phyloP scores from a whole-genome alignment of 495 filamentous ascomycete species.

The Chaetomium fimeti region DNA sequence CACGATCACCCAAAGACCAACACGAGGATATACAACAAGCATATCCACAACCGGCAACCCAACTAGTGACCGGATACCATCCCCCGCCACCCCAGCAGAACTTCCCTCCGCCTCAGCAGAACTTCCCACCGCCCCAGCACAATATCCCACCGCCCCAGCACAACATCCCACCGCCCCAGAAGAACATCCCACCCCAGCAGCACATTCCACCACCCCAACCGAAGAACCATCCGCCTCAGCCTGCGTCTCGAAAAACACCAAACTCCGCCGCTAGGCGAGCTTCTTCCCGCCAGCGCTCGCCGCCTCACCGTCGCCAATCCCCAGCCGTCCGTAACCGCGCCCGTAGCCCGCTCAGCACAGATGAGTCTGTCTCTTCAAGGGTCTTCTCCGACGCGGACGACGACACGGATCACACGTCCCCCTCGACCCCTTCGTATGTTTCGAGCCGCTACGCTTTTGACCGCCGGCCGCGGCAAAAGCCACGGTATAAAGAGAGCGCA shows the following conservation, averaged over 20 bases:
- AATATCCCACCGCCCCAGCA: too few relatives aligned
- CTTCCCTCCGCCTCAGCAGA: background rate
- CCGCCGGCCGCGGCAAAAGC: background rate
- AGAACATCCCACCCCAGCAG: too few relatives aligned
- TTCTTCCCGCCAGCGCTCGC: background rate
- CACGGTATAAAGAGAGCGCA: background rate
- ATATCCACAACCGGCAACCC: background rate
- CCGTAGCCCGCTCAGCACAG: conserved; percentile 13
- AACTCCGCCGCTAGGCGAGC: background rate
- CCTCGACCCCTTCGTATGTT: conserved; percentile 8
- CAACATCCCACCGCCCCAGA: too few relatives aligned
- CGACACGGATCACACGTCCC: conserved; percentile 5
- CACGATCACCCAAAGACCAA: conserved; percentile 20
- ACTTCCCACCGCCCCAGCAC: too few relatives aligned
- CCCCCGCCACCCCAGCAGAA: background rate
- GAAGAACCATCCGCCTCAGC: background rate
- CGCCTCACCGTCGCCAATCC: background rate
- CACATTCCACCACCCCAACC: too few relatives aligned
- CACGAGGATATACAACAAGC: conserved; percentile 12
- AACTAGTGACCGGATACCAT: background rate
- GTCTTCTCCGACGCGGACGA: conserved; percentile 7
- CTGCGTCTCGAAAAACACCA: background rate
- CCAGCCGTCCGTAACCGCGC: background rate
- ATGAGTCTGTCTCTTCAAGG: conserved; percentile 16
- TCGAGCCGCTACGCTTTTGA: conserved; percentile 8